Evolutionary conservation across 108 stramenopile genomes (phyloP).

Genomic region (Nitzschia sp.): DNA sequence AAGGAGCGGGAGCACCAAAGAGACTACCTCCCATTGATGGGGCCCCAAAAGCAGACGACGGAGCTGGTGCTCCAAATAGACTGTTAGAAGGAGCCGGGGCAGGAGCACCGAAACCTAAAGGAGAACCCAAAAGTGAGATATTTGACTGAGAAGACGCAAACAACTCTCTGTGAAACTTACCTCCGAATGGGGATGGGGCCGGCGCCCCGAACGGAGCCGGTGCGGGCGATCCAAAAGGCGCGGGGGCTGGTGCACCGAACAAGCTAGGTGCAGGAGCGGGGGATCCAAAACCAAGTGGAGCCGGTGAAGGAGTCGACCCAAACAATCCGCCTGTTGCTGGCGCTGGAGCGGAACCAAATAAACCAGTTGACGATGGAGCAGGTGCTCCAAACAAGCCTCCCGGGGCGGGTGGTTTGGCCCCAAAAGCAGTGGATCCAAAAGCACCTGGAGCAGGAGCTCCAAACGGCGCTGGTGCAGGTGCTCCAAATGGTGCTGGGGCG

Average conservation of each 20-base stretch:
- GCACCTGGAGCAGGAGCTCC: constrained; percentile 50
- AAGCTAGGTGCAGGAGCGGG: constrained; percentile 56
- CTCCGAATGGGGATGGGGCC: constrained; percentile 47
- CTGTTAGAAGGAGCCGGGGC: constrained; percentile 51
- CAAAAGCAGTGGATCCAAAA: constrained; percentile 49
- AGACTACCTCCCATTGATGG: constrained; percentile 43
- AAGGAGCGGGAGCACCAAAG: constrained; percentile 48
- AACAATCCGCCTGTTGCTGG: constrained; percentile 59
- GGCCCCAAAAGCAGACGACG: constrained; percentile 63
- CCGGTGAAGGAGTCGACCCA: constrained; percentile 59
- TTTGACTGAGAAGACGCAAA: constrained; percentile 44
- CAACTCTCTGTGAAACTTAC: too few species aligned
- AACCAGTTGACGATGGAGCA: constrained; percentile 47
- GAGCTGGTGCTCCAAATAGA: constrained; percentile 65
- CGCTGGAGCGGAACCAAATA: constrained; percentile 48
- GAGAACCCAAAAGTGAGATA: constrained; percentile 24
- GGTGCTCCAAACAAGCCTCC: constrained; percentile 44
- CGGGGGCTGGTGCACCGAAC: constrained; percentile 71
- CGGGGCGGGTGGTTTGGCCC: constrained; percentile 28
- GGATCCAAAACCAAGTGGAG: constrained; percentile 45
- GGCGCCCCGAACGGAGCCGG: constrained; percentile 43
- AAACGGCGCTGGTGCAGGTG: constrained; percentile 53
- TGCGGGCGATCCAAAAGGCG: constrained; percentile 54
- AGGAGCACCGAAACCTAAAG: constrained; percentile 44
- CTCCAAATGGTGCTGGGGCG: constrained; percentile 48